Conservation (phyloP, 2,329 filamentous ascomycete species). For the Thelonectria rubi region DNA sequence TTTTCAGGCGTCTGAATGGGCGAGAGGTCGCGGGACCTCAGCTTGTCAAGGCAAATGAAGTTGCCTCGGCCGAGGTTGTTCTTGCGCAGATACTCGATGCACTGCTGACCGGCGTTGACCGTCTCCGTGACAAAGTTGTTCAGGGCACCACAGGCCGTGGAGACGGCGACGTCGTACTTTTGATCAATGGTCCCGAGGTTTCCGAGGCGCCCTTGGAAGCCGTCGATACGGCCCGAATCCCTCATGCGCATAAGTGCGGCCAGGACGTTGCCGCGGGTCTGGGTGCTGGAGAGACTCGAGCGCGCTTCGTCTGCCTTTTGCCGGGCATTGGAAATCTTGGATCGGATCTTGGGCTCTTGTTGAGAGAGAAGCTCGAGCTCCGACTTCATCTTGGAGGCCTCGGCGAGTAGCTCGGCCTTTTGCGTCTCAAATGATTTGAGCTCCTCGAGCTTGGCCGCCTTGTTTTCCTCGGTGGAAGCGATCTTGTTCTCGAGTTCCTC, state of each 20-base stretch:
- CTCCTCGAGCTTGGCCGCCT: constrained; percentile 75
- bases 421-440: constrained; percentile 79
- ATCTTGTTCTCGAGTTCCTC: constrained; percentile 87
- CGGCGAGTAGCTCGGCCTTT: constrained; percentile 76
- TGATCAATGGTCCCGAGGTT: constrained; percentile 94
- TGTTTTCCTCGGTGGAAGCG: constrained; percentile 73
- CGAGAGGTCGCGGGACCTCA: constrained; percentile 80
- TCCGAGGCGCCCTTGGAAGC: constrained; percentile 93
- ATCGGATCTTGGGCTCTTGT: constrained; percentile 83
- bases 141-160: constrained; percentile 88
- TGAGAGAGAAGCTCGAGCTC: constrained; percentile 77
- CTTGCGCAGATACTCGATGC: constrained; percentile 96
- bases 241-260: constrained; percentile 92
- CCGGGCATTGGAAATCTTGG: constrained; percentile 86
- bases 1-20: constrained; percentile 89
- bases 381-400: constrained; percentile 74
- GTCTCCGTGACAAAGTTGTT: constrained; percentile 98
- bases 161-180: constrained; percentile 97
- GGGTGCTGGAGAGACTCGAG: constrained; percentile 86
- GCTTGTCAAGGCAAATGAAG: constrained; percentile 93
- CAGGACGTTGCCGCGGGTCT: constrained; percentile 92
- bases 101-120: constrained; percentile 95
- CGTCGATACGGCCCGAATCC: constrained; percentile 95
- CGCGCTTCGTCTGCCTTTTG: constrained; percentile 97
- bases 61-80: constrained; percentile 97